Evolutionary conservation across 495 filamentous ascomycete species (phyloP).

Genomic region (Aspergillus taichungensis): DNA sequence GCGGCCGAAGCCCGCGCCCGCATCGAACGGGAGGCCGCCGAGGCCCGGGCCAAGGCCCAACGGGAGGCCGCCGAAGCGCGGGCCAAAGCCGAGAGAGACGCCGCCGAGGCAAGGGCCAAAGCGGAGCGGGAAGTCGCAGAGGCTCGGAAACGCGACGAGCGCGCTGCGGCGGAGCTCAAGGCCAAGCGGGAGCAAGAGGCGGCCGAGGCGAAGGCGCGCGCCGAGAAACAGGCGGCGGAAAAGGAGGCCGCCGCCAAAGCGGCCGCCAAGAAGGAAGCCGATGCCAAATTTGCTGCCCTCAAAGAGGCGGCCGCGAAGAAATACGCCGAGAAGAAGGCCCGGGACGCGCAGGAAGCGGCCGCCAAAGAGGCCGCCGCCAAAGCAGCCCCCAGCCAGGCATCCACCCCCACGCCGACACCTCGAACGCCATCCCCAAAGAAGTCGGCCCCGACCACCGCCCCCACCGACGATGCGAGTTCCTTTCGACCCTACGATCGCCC

Average conservation of each 20-base stretch:
- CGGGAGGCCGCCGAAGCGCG: conserved; percentile 22
- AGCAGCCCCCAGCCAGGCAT: conserved; percentile 16
- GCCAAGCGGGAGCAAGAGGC: conserved; percentile 30
- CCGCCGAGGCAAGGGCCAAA: conserved; percentile 19
- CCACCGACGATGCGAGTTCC: conserved; percentile 62
- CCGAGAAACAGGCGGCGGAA: conserved; percentile 34
- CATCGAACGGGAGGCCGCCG: conserved; percentile 20
- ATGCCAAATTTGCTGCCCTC: conserved; percentile 37
- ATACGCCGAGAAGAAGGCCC: conserved; percentile 40
- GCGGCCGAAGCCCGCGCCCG: conserved; percentile 14
- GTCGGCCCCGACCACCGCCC: conserved; percentile 51
- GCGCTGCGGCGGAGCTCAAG: conserved; percentile 24
- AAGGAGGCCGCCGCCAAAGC: conserved; percentile 39
- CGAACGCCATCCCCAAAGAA: conserved; percentile 45
- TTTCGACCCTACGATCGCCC: conserved; percentile 78
- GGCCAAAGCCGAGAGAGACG: conserved; percentile 16
- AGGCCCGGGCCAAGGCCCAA: conserved; percentile 17
- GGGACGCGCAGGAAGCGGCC: conserved; percentile 26
- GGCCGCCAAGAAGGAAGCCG: conserved; percentile 37
- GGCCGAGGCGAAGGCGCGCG: conserved; percentile 31
- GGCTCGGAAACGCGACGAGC: conserved; percentile 19
- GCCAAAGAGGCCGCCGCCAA: conserved; percentile 22
- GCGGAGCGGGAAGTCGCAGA: conserved; percentile 24
- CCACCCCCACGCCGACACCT: conserved; percentile 26
- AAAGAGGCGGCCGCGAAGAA: conserved; percentile 39